phyloP scores from a whole-genome alignment of 768 basidiomycete genomes.

The Boletus pseudo-olivaceus region DNA sequence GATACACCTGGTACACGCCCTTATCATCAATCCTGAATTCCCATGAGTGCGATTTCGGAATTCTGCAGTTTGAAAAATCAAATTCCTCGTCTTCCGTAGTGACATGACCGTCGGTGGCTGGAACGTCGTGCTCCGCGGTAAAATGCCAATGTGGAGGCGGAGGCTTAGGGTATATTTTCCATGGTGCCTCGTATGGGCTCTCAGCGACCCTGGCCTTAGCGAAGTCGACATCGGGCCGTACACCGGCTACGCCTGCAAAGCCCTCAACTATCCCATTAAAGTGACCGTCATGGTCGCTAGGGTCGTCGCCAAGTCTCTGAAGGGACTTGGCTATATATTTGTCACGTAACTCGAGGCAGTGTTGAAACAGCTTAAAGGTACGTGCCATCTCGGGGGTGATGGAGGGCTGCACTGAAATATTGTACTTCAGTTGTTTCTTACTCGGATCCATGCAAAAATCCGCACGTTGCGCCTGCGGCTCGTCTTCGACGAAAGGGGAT shows the following conservation, averaged over 20 bases:
- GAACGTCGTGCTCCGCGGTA: slow-evolving; percentile 47
- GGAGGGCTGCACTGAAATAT: slow-evolving; percentile 20
- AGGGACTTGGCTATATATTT: slow-evolving; percentile 89
- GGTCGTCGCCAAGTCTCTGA: slow-evolving; percentile 94
- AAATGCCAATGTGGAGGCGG: slow-evolving; percentile 98
- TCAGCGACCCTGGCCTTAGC: slow-evolving; percentile 20
- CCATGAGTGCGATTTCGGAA: slow-evolving; percentile 66
- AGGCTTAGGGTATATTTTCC: slow-evolving; percentile 90
- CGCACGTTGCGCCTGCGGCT: slow-evolving; percentile 33
- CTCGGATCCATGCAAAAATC: neutral
- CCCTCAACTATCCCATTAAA: slow-evolving; percentile 69
- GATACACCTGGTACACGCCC: slow-evolving; percentile 89
- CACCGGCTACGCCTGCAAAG: slow-evolving; percentile 60
- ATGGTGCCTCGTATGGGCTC: slow-evolving; percentile 45
- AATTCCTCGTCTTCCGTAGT: slow-evolving; percentile 49
- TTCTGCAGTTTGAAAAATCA: slow-evolving; percentile 63
- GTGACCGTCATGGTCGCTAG: slow-evolving; percentile 80
- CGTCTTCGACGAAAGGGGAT: slow-evolving; percentile 31
- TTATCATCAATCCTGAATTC: slow-evolving; percentile 75
- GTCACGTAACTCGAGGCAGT: slow-evolving; percentile 88
- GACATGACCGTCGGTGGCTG: slow-evolving; percentile 38
- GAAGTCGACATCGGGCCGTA: slow-evolving; percentile 57
- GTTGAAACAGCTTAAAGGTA: slow-evolving; percentile 70
- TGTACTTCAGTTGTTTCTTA: slow-evolving; percentile 1
- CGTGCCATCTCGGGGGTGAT: slow-evolving; percentile 44